Evolutionary conservation across 2,329 filamentous ascomycete species (phyloP), one percentile per base, ranked within the genome.

Genomic region (Pseudogymnoascus sp.): DNA sequence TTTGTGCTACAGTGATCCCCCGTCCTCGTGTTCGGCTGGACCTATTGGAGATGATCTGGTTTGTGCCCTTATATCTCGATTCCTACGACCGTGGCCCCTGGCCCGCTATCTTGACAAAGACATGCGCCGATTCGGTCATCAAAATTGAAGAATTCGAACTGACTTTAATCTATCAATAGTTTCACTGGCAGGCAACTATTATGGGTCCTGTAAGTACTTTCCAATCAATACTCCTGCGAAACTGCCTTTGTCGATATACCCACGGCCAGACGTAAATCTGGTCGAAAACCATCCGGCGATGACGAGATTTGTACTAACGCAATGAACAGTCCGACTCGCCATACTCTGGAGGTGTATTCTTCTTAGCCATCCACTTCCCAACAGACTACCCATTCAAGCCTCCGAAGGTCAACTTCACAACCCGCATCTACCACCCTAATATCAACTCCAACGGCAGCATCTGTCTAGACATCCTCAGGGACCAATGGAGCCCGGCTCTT

Each of bases 331-430:
- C 89, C 77, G 95, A 97, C 79, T 97, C 92, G 75, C 95, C 95
- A 77, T 99, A 97, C 84, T 91, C 93, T 60, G 93, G 93, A 77
- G 95, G 95, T 75, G 93, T 99, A 72, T 99, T 99, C 85, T 99
- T 99, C 87, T 86, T 99, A 70, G 88, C 90, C 71, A 99, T 99
- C 76, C 92, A 97, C 81, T 97, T 99, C 84, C 95, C 95, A 71
- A 99, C 95, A 84, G 95, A 99, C 84, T 99, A 99, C 80, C 95
- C 95, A 44, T 99, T 99, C 86, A 99, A 99, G 89, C 95, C 95
- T 67, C 95, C 95, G 72, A 99, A 99, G 87, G 93, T 99, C 80
- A 97, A 97, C 89, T 99, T 99, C 86, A 97, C 92, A 72, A 99
- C 95, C 69, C 90, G 93, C 76, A 97, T 99, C 83, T 99, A 99